Base-by-base conservation (phyloP, 2,329 filamentous ascomycete genomes). In the Xylariaceae sp. region DNA sequence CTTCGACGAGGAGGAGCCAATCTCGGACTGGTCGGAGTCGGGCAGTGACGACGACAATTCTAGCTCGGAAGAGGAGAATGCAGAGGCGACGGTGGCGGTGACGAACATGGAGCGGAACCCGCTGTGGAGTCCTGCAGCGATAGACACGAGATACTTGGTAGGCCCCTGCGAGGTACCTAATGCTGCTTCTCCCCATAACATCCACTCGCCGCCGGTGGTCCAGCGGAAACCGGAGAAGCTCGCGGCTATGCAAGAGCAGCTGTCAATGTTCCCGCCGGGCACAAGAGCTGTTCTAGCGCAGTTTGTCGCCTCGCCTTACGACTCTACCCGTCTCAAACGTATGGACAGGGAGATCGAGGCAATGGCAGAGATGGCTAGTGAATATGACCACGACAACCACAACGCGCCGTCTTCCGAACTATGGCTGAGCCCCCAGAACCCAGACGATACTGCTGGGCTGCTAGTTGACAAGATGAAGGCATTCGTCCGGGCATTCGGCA, bases 1-100 rank as follows among this genome's bases (percentile, higher is more conserved):
- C 59, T 97, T 97, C 56, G 86, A 95, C 42, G 83, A 88, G 34
- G 85, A 88, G 48, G 79, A 85, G 28, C 71, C 82, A 18, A 78
- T 90, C 36, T 78, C 75, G 23, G 80, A 84, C 52, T 69, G 72
- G 69, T 69, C 74, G 2, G 69, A 71, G 18, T 75, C 72, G 11
- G 36, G 31, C 5, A 31, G 36, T 17, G 35, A 37, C 9, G 36
- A 40, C 6, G 58, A 34, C 4, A 32, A 40, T n/a, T 29, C 38
- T 3, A 36, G 41, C 14, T 59, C 66, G 3, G 59, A 62, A 1
- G 63, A 64, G 1, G 55, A 54, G 27, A 11, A 11, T 13, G 13
- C 13, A 9, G 32, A 40, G 2, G 13, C 11, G 7, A 12, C 17
- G 14, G 12, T n/a, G 8, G 14, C 13, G 11, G 8, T 14, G 11